Percentiles rank a stretch among this genome's conserved stretches.
These are phyloP conservation scores for Dioscorea dumetorum DNA, from an alignment of 106 monocot genomes.

Conservation along the genomic window DNA sequence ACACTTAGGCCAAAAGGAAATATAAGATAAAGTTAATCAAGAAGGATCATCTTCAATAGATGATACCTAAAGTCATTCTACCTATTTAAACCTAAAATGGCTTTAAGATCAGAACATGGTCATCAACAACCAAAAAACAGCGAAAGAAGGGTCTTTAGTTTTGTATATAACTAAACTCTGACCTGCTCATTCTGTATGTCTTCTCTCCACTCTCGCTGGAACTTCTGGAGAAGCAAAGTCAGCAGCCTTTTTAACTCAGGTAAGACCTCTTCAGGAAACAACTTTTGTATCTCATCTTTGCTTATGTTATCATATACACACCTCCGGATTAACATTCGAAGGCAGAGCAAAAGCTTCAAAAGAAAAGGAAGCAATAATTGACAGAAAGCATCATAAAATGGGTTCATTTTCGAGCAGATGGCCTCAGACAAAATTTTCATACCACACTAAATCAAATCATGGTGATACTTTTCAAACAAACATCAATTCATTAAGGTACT, in stretches of 20 bases:
- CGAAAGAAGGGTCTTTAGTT: too few species aligned
- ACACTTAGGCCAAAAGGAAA: not conserved
- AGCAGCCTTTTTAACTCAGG: conserved; percentile 73
- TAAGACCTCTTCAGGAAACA: conserved; percentile 77
- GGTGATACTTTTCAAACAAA: not conserved
- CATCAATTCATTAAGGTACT: not conserved
- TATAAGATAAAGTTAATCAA: not conserved
- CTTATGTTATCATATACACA: conserved; percentile 55
- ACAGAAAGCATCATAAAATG: not conserved
- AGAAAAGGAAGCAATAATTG: not conserved
- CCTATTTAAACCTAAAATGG: too few species aligned
- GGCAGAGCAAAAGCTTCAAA: conserved; percentile 76
- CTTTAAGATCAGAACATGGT: too few species aligned
- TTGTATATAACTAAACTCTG: conserved; percentile 2
- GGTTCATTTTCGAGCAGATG: not conserved
- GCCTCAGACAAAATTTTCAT: not conserved
- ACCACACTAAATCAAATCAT: not conserved
- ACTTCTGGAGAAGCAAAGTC: conserved; percentile 71
- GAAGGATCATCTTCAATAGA: not conserved
- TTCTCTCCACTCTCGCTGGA: conserved; percentile 68
- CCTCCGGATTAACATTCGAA: conserved; percentile 77
- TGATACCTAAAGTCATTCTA: too few species aligned
- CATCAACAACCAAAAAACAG: too few species aligned
- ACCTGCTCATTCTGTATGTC: conserved; percentile 73
- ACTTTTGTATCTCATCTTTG: conserved; percentile 70